Conservation (phyloP, 1,139 yeast genomes). For the Tardiomyces depauwii region DNA sequence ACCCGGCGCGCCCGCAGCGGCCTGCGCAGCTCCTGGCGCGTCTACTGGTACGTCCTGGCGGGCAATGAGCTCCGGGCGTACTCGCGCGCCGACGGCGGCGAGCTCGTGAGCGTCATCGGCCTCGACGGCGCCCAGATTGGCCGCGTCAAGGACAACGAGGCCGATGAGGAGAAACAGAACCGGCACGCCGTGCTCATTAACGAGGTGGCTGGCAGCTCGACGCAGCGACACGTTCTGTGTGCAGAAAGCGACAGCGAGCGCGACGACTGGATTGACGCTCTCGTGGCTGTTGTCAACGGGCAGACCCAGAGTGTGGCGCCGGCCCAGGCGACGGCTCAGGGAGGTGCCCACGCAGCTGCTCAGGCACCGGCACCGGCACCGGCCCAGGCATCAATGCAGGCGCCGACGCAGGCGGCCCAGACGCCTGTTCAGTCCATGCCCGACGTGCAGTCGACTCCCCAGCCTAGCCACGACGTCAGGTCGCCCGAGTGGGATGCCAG, state of each 20-base stretch:
- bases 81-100: not conserved
- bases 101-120: not conserved
- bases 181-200: not conserved
- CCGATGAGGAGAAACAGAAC: not conserved
- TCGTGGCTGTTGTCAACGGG: constrained; percentile 24
- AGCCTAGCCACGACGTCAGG: not conserved
- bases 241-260: constrained; percentile 76
- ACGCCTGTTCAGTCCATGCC: not conserved
- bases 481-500: not conserved
- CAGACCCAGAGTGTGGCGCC: no score
- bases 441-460: not conserved
- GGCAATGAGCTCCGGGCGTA: not conserved
- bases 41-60: not conserved
- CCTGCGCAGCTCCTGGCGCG: not conserved
- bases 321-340: no score
- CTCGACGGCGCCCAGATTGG: not conserved
- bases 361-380: not conserved
- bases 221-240: constrained; percentile 56
- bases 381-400: not conserved
- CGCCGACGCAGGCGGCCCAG: not conserved
- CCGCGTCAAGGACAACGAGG: not conserved
- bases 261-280: constrained; percentile 61
- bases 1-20: not conserved
- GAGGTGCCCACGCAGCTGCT: not conserved
- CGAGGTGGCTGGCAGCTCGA: not conserved